Conservation (phyloP, 306 rosid genomes). For the Malus sylvestris region DNA sequence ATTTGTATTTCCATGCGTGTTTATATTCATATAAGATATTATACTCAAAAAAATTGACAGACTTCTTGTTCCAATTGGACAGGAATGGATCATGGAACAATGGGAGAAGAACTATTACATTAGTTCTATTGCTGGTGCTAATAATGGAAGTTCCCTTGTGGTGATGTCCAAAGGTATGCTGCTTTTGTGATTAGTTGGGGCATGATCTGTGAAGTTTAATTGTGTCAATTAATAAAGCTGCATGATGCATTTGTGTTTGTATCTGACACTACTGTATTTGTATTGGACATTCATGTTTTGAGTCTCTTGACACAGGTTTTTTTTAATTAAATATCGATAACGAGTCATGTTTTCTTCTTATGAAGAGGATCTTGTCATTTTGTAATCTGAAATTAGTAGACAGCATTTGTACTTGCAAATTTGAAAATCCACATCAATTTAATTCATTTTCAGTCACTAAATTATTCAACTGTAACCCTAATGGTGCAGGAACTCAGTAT, state of each 20-base stretch:
- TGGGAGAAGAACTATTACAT: constrained; percentile 66
- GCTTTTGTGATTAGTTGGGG: not conserved
- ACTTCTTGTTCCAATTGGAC: not conserved
- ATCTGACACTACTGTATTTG: not conserved
- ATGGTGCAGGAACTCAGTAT: constrained; percentile 65
- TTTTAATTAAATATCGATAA: not conserved
- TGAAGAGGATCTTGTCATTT: not conserved
- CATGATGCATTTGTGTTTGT: not conserved
- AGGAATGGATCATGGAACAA: constrained; percentile 72
- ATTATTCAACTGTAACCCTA: not conserved
- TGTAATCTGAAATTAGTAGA: not conserved
- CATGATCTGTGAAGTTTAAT: not conserved
- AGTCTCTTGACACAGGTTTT: not conserved
- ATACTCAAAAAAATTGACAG: not conserved
- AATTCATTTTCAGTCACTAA: not conserved
- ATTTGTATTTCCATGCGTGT: constrained; percentile 6
- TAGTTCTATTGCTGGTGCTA: constrained; percentile 59
- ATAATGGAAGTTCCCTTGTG: constrained; percentile 60
- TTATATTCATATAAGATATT: not conserved
- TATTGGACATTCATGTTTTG: not conserved
- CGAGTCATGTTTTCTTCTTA: not conserved
- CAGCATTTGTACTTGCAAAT: not conserved
- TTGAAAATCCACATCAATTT: not conserved
- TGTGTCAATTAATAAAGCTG: not conserved
- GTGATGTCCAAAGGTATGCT: constrained; percentile 60